Conservation (phyloP, 352 stramenopile genomes). For the Pythium myriotylum region DNA sequence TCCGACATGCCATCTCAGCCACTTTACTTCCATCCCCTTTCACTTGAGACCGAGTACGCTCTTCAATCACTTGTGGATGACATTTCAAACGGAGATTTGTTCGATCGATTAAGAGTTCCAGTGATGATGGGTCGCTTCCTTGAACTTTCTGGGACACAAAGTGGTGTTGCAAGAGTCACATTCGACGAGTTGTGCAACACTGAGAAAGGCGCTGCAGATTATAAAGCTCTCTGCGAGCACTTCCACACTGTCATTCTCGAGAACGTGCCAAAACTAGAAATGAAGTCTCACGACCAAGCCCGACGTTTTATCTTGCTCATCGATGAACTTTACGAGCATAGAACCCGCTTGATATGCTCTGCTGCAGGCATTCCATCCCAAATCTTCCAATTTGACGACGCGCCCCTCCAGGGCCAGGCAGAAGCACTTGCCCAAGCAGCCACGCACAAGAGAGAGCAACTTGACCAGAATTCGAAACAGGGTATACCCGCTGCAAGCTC, state of each 20-base stretch:
- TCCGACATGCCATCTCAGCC: conserved; percentile 33
- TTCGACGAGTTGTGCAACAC: conserved; percentile 95
- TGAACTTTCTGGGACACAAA: conserved; percentile 41
- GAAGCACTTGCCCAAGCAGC: conserved; percentile 39
- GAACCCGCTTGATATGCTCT: conserved; percentile 59
- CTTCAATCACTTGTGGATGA: conserved; percentile 53
- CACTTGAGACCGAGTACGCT: conserved; percentile 25
- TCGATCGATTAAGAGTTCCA: conserved; percentile 49
- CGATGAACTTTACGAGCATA: conserved; percentile 96
- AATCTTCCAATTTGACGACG: conserved; percentile 77
- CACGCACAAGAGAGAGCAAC: conserved; percentile 45
- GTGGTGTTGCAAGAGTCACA: conserved; percentile 67
- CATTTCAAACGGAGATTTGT: conserved; percentile 29
- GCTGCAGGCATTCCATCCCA: conserved; percentile 39
- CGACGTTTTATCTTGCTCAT: conserved; percentile 97
- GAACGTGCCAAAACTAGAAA: conserved; percentile 83
- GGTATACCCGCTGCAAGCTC: conserved; percentile 65
- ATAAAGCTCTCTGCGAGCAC: conserved; percentile 90
- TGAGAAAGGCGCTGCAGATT: conserved; percentile 95
- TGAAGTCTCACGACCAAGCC: conserved; percentile 91
- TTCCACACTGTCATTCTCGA: conserved; percentile 94
- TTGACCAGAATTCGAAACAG: conserved; percentile 38
- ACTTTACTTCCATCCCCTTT: conserved; percentile 65
- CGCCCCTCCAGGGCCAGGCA: conserved; percentile 28
- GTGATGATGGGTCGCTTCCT: conserved; percentile 84